phyloP scores from a whole-genome alignment of 768 basidiomycete species.

The Mycena latifolia region DNA sequence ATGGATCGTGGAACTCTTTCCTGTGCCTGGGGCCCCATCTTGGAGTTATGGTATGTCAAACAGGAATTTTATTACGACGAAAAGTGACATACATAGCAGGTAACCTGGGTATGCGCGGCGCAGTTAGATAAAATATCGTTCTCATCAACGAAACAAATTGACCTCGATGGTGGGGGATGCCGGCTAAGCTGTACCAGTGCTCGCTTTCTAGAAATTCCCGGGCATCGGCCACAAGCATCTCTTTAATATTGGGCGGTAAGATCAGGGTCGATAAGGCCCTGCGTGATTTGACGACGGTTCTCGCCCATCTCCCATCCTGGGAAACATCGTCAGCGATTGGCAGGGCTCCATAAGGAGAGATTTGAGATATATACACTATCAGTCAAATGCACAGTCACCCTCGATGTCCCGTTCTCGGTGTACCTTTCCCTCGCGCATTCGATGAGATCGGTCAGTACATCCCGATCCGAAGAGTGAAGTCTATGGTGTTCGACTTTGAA shows the following conservation, averaged over 20 bases:
- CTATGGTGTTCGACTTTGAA: background rate
- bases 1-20: conserved; percentile 27
- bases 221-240: conserved; percentile 21
- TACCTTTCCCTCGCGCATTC: conserved; percentile 22
- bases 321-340: background rate
- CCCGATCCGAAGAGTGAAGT: conserved; percentile 19
- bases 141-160: background rate
- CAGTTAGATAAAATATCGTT: no score
- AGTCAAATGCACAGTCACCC: conserved; percentile 10
- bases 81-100: conserved; percentile 3
- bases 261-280: conserved; percentile 20
- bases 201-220: conserved; percentile 20
- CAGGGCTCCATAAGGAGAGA: no score
- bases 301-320: conserved; percentile 22
- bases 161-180: conserved; percentile 28
- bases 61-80: background rate
- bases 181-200: conserved; percentile 24
- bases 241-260: conserved; percentile 20
- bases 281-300: conserved; percentile 8
- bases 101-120: background rate
- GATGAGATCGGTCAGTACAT: conserved; percentile 27
- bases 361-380: conserved; percentile 5
- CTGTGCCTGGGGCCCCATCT: conserved; percentile 27
- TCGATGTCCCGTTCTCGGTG: conserved; percentile 6
- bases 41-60: background rate